These are phyloP conservation scores for Spizellomyces sp. DNA, from an alignment of 192 early-diverging fungal species.

Conservation along the genomic window DNA sequence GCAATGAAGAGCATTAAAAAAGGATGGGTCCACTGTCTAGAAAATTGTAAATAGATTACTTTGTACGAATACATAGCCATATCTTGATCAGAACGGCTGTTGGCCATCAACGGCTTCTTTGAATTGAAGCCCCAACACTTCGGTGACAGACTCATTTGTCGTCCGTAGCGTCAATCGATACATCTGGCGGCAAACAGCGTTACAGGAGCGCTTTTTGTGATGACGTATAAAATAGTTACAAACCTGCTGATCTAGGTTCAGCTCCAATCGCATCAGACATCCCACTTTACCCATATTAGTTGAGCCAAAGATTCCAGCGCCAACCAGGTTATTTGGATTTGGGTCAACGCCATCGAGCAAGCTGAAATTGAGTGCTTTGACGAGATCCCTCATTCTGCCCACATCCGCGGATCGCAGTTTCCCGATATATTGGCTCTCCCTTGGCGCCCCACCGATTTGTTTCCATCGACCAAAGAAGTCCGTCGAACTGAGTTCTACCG, in stretches of 20 bases:
- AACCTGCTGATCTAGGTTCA: slow-evolving; percentile 81
- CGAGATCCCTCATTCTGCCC: slow-evolving; percentile 53
- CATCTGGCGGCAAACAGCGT: slow-evolving; percentile 56
- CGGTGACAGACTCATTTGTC: slow-evolving; percentile 79
- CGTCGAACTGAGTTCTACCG: slow-evolving; percentile 68
- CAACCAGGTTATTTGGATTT: slow-evolving; percentile 86
- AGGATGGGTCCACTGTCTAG: too few species aligned
- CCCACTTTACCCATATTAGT: slow-evolving; percentile 81
- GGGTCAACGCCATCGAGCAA: slow-evolving; percentile 84
- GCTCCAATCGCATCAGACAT: slow-evolving; percentile 87
- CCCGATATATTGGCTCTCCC: slow-evolving; percentile 81
- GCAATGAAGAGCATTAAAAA: too few species aligned
- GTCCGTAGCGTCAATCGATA: slow-evolving; percentile 88
- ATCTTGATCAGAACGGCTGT: not conserved
- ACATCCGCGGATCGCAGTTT: slow-evolving; percentile 48
- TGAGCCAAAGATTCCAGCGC: slow-evolving; percentile 83
- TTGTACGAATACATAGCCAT: not conserved
- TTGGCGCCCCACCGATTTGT: slow-evolving; percentile 87
- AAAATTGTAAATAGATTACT: not conserved
- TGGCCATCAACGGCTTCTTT: slow-evolving; percentile 3
- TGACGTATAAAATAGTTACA: slow-evolving; percentile 14
- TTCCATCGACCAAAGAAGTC: slow-evolving; percentile 94
- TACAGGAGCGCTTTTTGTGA: not conserved
- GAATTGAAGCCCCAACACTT: slow-evolving; percentile 19
- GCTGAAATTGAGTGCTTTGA: slow-evolving; percentile 73